Conservation (phyloP, 2,329 filamentous ascomycete genomes). For the Lasiodiplodia sp. region DNA sequence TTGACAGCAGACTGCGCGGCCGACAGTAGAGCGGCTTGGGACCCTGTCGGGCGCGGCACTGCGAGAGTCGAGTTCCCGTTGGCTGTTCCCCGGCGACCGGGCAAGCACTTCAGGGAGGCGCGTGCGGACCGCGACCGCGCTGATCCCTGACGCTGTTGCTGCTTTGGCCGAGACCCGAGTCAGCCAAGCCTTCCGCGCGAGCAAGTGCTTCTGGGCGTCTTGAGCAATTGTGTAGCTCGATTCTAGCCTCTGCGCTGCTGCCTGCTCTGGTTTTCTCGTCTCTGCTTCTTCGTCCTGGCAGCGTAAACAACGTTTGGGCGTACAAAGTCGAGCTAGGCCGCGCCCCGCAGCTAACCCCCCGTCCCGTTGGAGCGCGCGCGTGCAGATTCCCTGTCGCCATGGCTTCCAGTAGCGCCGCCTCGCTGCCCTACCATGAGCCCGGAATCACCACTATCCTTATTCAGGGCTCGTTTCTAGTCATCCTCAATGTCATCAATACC, state of each 20-base stretch:
- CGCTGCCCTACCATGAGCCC: conserved; percentile 69
- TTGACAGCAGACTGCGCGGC: conserved; percentile 20
- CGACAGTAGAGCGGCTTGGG: conserved; percentile 24
- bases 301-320: not conserved
- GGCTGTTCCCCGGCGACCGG: conserved; percentile 17
- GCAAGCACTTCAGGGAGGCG: conserved; percentile 24
- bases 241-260: not conserved
- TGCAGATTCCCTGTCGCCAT: conserved; percentile 3
- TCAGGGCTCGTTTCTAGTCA: conserved; percentile 67
- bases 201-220: conserved; percentile 1
- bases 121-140: conserved; percentile 21
- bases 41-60: conserved; percentile 26
- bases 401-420: conserved; percentile 32
- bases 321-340: not conserved
- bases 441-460: conserved; percentile 65
- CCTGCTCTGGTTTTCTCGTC: not conserved
- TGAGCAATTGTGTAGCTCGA: not conserved
- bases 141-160: conserved; percentile 10
- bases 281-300: not conserved
- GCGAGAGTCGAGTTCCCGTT: conserved; percentile 21
- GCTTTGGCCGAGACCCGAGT: conserved; percentile 15
- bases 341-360: not conserved
- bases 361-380: conserved; percentile 10
- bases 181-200: not conserved
- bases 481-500: conserved; percentile 66